These are phyloP conservation scores for Cucurbita ficifolia DNA, from an alignment of 306 rosid species.

Conservation along the genomic window DNA sequence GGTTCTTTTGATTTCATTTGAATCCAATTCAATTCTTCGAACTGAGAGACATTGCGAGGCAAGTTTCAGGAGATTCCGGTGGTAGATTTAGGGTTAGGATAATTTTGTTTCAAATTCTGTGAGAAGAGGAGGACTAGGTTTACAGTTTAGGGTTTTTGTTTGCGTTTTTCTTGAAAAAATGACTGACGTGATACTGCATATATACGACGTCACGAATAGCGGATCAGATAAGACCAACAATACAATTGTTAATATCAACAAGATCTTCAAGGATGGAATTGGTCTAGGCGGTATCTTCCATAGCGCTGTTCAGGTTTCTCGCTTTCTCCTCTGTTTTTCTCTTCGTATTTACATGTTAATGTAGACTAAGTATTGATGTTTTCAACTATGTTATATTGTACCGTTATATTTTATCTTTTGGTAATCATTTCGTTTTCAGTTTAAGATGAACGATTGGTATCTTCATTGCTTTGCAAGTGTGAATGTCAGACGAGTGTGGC, in stretches of 20 bases:
- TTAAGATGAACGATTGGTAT: not conserved
- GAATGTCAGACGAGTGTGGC: not conserved
- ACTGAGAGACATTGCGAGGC: not conserved
- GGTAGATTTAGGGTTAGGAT: constrained; percentile 4
- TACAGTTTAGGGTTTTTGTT: constrained; percentile 2
- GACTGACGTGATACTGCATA: constrained; percentile 74
- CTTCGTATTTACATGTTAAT: not conserved
- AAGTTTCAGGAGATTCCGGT: not conserved
- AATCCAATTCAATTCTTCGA: not conserved
- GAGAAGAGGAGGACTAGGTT: not conserved
- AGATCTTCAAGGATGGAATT: constrained; percentile 95
- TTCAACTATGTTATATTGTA: not conserved
- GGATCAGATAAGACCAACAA: constrained; percentile 95
- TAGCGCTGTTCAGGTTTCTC: constrained; percentile 82
- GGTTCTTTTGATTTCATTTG: constrained; percentile 1
- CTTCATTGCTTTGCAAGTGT: not conserved
- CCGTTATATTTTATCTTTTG: not conserved
- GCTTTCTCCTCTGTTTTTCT: not conserved
- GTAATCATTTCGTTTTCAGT: not conserved
- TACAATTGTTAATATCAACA: constrained; percentile 92
- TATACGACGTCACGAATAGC: constrained; percentile 93
- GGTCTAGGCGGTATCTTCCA: constrained; percentile 97
- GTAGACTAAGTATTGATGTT: not conserved
- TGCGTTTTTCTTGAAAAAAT: constrained; percentile 22
- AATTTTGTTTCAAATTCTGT: not conserved